These are phyloP conservation scores for Hyaloscypha hepaticicola DNA, from an alignment of 495 filamentous ascomycete genomes.

Conservation along the genomic window DNA sequence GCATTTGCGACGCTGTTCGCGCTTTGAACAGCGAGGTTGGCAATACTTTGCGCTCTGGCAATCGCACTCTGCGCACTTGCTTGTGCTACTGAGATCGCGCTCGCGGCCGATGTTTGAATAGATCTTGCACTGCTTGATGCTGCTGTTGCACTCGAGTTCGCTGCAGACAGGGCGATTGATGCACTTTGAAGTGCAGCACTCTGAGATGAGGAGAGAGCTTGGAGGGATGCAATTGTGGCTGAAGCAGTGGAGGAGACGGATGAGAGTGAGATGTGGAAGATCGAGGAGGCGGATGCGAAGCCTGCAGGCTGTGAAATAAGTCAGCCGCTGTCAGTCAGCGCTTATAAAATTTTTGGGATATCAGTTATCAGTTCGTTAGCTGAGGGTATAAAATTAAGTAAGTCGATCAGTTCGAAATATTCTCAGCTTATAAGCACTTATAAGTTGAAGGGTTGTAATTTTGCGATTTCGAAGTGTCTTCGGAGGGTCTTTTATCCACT, in stretches of 20 bases:
- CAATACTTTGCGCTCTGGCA: slow-evolving; percentile 5
- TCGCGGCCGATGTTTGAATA: not conserved
- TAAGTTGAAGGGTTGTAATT: too few relatives aligned
- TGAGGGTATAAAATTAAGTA: too few relatives aligned
- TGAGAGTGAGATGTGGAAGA: not conserved
- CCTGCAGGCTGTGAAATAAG: too few relatives aligned
- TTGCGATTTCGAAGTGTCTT: too few relatives aligned
- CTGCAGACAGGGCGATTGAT: not conserved
- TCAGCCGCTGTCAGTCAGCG: too few relatives aligned
- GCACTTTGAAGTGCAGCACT: not conserved
- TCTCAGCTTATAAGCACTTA: too few relatives aligned
- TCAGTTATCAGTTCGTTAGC: too few relatives aligned
- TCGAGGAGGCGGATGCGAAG: not conserved
- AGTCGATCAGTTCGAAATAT: too few relatives aligned
- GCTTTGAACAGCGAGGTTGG: not conserved
- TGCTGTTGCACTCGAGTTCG: not conserved
- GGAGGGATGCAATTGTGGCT: not conserved
- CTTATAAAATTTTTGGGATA: too few relatives aligned
- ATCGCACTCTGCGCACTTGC: slow-evolving; percentile 14
- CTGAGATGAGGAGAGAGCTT: not conserved
- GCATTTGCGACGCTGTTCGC: slow-evolving; percentile 1
- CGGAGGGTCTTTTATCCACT: too few relatives aligned
- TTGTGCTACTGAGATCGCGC: slow-evolving; percentile 8
- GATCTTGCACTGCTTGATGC: not conserved
- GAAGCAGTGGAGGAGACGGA: slow-evolving; percentile 7